Conservation (phyloP, 257 asterid species). For the Nicotiana noctiflora region DNA sequence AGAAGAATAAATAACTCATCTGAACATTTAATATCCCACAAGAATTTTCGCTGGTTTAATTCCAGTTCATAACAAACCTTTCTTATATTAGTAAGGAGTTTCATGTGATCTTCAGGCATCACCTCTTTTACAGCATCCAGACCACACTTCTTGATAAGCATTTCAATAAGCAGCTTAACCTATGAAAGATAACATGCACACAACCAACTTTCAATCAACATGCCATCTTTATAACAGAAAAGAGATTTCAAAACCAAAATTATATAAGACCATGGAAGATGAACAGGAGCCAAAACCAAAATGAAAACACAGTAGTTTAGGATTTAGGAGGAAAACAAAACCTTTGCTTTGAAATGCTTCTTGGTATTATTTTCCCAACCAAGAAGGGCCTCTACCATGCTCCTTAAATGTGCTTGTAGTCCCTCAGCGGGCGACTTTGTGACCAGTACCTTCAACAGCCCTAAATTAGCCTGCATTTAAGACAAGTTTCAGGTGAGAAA, state of each 20-base stretch:
- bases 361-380: conserved; percentile 72
- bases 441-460: conserved; percentile 84
- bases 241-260: neutral
- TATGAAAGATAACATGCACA: conserved; percentile 17
- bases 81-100: conserved; percentile 85
- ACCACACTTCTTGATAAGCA: conserved; percentile 96
- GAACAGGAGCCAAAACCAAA: neutral
- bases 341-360: conserved; percentile 93
- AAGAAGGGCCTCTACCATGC: conserved; percentile 76
- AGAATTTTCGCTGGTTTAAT: neutral
- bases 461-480: conserved; percentile 74
- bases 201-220: neutral
- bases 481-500: conserved; percentile 12
- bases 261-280: neutral
- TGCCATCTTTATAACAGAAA: neutral
- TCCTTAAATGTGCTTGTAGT: conserved; percentile 60
- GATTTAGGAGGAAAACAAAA: conserved; percentile 17
- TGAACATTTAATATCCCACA: neutral
- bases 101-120: conserved; percentile 94
- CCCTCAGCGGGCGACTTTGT: conserved; percentile 75
- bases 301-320: conserved; percentile 1
- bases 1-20: conserved; percentile 5
- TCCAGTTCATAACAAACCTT: conserved; percentile 41
- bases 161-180: conserved; percentile 86
- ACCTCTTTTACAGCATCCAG: conserved; percentile 81